These are phyloP conservation scores for Talaromyces verruculosus DNA, from an alignment of 2,329 filamentous ascomycete genomes.

Conservation along the genomic window DNA sequence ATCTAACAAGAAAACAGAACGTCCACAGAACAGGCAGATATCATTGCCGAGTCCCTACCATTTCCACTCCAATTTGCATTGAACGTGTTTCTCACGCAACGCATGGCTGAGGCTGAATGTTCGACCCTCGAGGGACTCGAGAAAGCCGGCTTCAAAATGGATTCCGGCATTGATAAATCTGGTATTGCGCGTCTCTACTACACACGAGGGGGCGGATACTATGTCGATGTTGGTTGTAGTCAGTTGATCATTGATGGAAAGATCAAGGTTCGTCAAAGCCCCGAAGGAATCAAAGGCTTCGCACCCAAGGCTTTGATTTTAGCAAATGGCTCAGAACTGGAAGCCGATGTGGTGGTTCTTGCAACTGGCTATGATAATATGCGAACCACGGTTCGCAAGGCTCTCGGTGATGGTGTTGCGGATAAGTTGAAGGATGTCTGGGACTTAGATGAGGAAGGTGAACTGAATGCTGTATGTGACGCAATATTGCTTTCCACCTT, in stretches of 20 bases:
- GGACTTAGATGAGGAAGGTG: conserved; percentile 57
- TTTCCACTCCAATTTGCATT: neutral
- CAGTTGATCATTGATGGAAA: neutral
- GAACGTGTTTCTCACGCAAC: neutral
- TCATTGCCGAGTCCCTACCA: neutral
- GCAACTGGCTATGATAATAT: conserved; percentile 69
- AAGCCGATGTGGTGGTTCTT: conserved; percentile 63
- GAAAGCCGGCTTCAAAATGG: neutral
- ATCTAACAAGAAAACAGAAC: neutral
- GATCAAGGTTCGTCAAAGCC: neutral
- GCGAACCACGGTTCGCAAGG: conserved; percentile 58
- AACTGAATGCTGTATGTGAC: conserved; percentile 49
- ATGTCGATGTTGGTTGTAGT: neutral
- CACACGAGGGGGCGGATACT: neutral
- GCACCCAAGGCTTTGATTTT: neutral
- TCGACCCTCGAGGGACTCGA: neutral
- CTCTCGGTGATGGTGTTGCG: conserved; percentile 63
- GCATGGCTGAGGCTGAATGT: neutral
- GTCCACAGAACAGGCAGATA: neutral
- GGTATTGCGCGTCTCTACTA: neutral
- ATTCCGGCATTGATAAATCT: neutral
- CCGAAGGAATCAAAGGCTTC: neutral
- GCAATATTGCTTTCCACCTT: neutral
- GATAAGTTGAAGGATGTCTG: conserved; percentile 58
- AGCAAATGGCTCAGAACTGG: conserved; percentile 42